Evolutionary conservation across 768 basidiomycete species (phyloP).

Genomic region (Phanerodontia chrysosporium): DNA sequence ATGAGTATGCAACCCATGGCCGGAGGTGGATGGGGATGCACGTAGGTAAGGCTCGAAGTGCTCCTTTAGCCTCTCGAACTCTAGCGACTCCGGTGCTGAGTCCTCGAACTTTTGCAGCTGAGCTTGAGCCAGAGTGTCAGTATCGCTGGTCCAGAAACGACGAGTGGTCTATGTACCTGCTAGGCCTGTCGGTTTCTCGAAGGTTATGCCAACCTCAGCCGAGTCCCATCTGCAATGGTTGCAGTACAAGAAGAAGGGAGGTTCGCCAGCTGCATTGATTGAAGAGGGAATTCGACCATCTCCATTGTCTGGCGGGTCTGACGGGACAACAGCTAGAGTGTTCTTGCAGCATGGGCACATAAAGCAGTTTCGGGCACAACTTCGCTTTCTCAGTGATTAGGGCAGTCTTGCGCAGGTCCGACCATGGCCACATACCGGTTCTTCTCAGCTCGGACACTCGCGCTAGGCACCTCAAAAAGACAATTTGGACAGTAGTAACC

Average conservation of each 20-base stretch:
- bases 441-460: conserved; percentile 97
- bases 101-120: conserved; percentile 91
- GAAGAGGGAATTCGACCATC: conserved; percentile 49
- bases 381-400: conserved; percentile 29
- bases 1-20: conserved; percentile 59
- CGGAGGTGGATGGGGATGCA: conserved; percentile 72
- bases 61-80: conserved; percentile 93
- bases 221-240: conserved; percentile 96
- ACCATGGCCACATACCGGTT: conserved; percentile 58
- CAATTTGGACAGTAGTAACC: conserved; percentile 99
- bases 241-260: conserved; percentile 90
- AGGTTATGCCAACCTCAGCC: conserved; percentile 83
- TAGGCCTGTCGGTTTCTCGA: conserved; percentile 95
- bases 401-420: not conserved
- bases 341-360: conserved; percentile 92
- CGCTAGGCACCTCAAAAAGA: conserved; percentile 95
- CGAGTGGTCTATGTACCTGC: too few species aligned
- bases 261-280: conserved; percentile 65
- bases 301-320: conserved; percentile 66
- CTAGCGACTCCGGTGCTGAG: conserved; percentile 75
- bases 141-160: too few species aligned
- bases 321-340: conserved; percentile 86
- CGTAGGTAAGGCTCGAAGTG: conserved; percentile 96
- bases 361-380: conserved; percentile 98
- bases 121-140: too few species aligned